Percentiles rank a stretch among this genome's conserved stretches.
phyloP scores from a whole-genome alignment of 2,329 filamentous ascomycete species.

The Graphium sp. region DNA sequence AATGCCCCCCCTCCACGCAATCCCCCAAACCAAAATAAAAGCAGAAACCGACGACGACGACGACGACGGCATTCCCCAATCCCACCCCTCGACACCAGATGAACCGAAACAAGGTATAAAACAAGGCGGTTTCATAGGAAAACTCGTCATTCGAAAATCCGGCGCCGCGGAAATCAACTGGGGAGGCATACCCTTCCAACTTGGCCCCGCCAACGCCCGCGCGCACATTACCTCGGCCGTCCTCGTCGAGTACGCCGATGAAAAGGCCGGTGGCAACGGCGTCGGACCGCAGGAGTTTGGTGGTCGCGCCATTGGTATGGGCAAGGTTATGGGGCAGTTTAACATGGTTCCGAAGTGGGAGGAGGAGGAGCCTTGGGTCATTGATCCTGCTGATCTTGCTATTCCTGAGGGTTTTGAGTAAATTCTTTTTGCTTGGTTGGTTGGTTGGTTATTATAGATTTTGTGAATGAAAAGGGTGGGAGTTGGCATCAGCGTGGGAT shows the following conservation, averaged over 20 bases:
- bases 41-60: slow-evolving; percentile 11
- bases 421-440: neutral
- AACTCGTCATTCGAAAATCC: slow-evolving; percentile 41
- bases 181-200: slow-evolving; percentile 39
- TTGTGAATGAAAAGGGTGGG: slow-evolving; percentile 2
- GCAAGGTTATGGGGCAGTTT: slow-evolving; percentile 45
- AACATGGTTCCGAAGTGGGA: slow-evolving; percentile 40
- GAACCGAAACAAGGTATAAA: no score
- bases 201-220: no score
- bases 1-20: slow-evolving; percentile 31
- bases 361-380: slow-evolving; percentile 39
- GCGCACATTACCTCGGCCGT: slow-evolving; percentile 38
- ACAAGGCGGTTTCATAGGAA: slow-evolving; percentile 41
- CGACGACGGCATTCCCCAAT: slow-evolving; percentile 12
- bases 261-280: slow-evolving; percentile 25
- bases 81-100: no score
- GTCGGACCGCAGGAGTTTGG: slow-evolving; percentile 27
- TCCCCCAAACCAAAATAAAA: slow-evolving; percentile 9
- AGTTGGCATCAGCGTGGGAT: no score
- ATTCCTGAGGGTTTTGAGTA: no score
- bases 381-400: no score
- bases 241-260: slow-evolving; percentile 39
- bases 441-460: neutral
- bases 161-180: slow-evolving; percentile 46
- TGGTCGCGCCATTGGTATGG: slow-evolving; percentile 30